These are phyloP conservation scores for Maudiozyma pseudohumilis DNA, from an alignment of 805 yeast genomes.

Conservation along the genomic window DNA sequence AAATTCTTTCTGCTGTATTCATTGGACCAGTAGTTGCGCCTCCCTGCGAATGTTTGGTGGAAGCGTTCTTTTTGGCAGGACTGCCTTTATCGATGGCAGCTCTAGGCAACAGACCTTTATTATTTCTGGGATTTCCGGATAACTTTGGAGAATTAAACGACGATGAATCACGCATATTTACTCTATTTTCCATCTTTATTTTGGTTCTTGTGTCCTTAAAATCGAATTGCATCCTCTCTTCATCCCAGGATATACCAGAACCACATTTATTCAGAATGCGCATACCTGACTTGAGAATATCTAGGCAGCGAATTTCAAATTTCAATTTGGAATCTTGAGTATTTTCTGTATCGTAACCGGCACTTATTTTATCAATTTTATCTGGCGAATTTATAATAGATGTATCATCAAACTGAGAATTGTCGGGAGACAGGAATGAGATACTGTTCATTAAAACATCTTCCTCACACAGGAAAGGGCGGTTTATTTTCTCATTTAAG, in stretches of 20 bases:
- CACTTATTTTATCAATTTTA: slow-evolving; percentile 13
- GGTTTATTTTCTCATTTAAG: slow-evolving; percentile 38
- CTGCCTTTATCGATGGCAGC: background rate
- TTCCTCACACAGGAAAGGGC: slow-evolving; percentile 50
- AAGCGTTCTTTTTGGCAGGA: background rate
- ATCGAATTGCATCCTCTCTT: background rate
- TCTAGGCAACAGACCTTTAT: background rate
- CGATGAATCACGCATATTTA: too few species aligned
- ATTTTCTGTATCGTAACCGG: too few species aligned
- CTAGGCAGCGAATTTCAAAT: slow-evolving; percentile 12
- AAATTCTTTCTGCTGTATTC: too few species aligned
- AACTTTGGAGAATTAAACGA: too few species aligned
- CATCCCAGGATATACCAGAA: slow-evolving; percentile 15
- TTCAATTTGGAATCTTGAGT: too few species aligned
- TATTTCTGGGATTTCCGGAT: too few species aligned
- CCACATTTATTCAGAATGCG: slow-evolving; percentile 12
- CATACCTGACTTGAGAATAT: slow-evolving; percentile 12
- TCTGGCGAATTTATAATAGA: slow-evolving; percentile 11
- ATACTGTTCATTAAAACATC: slow-evolving; percentile 57
- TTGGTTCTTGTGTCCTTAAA: background rate
- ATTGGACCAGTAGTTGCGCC: slow-evolving; percentile 1
- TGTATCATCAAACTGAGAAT: slow-evolving; percentile 52
- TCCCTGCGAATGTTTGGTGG: background rate
- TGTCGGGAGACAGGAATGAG: slow-evolving; percentile 40
- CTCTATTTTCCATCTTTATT: background rate